Conservation (phyloP, 495 filamentous ascomycete genomes). For the Aspergillus taichungensis region DNA sequence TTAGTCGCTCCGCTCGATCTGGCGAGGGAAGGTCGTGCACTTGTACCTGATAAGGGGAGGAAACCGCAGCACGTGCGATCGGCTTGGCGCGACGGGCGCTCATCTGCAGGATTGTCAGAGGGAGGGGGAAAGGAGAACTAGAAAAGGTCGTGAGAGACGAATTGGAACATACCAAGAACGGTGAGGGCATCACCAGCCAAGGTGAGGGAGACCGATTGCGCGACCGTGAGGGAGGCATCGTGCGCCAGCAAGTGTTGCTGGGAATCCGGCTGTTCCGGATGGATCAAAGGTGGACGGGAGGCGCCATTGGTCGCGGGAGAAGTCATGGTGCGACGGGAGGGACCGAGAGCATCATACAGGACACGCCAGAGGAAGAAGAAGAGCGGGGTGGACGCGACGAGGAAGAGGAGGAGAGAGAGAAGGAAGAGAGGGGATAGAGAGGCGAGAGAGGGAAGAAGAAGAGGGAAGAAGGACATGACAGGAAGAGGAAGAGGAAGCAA, state of each 20-base stretch:
- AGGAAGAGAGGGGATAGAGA: conserved; percentile 14
- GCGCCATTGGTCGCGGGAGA: conserved; percentile 12
- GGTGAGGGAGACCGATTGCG: conserved; percentile 51
- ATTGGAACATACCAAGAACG: conserved; percentile 44
- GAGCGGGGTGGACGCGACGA: neutral
- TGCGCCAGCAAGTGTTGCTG: conserved; percentile 18
- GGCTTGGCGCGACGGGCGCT: conserved; percentile 23
- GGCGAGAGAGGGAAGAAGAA: conserved; percentile 4
- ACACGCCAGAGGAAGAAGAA: neutral
- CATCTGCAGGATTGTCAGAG: conserved; percentile 13
- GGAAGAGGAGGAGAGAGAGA: conserved; percentile 10
- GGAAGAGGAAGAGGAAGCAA: neutral
- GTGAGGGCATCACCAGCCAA: conserved; percentile 56
- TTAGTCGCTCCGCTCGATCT: conserved; percentile 8
- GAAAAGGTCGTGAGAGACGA: neutral
- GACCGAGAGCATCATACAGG: conserved; percentile 3
- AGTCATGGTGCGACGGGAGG: conserved; percentile 18
- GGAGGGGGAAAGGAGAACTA: conserved; percentile 1
- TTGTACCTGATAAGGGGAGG: conserved; percentile 24
- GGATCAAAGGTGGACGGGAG: conserved; percentile 6
- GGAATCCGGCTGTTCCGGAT: conserved; percentile 16
- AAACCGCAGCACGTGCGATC: conserved; percentile 31
- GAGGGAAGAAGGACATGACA: conserved; percentile 4
- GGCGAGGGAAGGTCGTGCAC: neutral
- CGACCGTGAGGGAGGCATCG: conserved; percentile 44